Conservation (phyloP, 305 asterid genomes). For the Solanum hybrid region DNA sequence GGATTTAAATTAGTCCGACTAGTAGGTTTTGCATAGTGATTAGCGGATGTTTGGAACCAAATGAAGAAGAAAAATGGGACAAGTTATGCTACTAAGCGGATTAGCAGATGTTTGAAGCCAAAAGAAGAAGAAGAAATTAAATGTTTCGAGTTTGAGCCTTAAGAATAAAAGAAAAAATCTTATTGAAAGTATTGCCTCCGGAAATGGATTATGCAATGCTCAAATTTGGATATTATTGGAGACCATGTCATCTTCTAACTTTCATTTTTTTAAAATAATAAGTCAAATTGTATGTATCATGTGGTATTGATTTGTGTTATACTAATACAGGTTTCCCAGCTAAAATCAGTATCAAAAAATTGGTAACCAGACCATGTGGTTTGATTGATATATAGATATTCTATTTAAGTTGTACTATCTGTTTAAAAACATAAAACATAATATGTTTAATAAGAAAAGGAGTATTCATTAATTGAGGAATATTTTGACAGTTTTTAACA, state of each 20-base stretch:
- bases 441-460: neutral
- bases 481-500: neutral
- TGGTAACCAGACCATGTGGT: neutral
- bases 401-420: neutral
- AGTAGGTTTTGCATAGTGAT: neutral
- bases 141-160: accelerated
- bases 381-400: neutral
- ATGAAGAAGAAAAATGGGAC: neutral
- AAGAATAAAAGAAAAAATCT: accelerated
- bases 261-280: too few species aligned
- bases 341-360: neutral
- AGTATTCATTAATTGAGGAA: neutral
- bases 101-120: neutral
- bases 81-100: neutral
- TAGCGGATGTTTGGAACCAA: neutral
- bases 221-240: neutral
- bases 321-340: neutral
- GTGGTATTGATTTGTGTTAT: neutral
- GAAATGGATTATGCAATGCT: neutral
- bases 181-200: accelerated
- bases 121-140: neutral
- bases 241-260: neutral
- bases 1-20: neutral
- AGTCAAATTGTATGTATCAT: neutral
- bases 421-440: neutral